Evolutionary conservation across 2,329 filamentous ascomycete genomes (phyloP).

Genomic region (Alternaria hordeiaustralica): DNA sequence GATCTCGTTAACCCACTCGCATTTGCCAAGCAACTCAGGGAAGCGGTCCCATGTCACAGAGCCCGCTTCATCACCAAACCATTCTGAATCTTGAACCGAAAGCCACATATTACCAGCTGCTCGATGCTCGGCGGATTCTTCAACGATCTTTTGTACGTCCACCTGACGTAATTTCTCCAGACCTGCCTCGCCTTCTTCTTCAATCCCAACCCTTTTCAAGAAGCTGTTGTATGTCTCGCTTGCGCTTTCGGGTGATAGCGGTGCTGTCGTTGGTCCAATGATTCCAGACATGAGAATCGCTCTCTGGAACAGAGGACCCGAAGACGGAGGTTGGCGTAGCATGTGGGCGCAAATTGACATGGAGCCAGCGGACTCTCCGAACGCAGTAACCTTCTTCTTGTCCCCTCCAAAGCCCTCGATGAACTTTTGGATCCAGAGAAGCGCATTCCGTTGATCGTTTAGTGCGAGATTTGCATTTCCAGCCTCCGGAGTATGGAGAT

Average conservation of each 20-base stretch:
- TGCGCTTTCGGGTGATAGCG: slow-evolving; percentile 12
- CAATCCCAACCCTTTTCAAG: slow-evolving; percentile 28
- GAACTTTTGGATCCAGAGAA: slow-evolving; percentile 46
- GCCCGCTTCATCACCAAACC: slow-evolving; percentile 16
- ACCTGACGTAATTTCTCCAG: slow-evolving; percentile 14
- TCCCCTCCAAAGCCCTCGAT: slow-evolving; percentile 47
- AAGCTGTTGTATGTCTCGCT: slow-evolving; percentile 15
- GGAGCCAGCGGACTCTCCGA: slow-evolving; percentile 57
- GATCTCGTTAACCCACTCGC: slow-evolving; percentile 53
- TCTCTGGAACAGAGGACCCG: slow-evolving; percentile 26
- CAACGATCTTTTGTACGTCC: slow-evolving; percentile 18
- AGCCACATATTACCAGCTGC: slow-evolving; percentile 16
- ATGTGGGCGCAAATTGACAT: slow-evolving; percentile 36
- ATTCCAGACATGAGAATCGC: slow-evolving; percentile 31
- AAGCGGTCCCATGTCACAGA: slow-evolving; percentile 28
- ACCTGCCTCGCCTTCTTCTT: slow-evolving; percentile 15
- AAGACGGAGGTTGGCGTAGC: slow-evolving; percentile 16
- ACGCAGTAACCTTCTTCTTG: slow-evolving; percentile 37
- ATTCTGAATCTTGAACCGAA: slow-evolving; percentile 17
- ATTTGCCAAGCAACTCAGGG: slow-evolving; percentile 19
- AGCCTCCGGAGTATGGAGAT: slow-evolving; percentile 51
- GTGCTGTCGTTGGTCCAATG: slow-evolving; percentile 20
- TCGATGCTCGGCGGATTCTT: slow-evolving; percentile 8
- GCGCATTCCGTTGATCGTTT: slow-evolving; percentile 42
- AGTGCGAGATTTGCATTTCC: slow-evolving; percentile 35